Percentiles rank a stretch among this genome's conserved stretches.
Conservation (phyloP, 345 rosid species). For the Hypericum androsaemum region DNA sequence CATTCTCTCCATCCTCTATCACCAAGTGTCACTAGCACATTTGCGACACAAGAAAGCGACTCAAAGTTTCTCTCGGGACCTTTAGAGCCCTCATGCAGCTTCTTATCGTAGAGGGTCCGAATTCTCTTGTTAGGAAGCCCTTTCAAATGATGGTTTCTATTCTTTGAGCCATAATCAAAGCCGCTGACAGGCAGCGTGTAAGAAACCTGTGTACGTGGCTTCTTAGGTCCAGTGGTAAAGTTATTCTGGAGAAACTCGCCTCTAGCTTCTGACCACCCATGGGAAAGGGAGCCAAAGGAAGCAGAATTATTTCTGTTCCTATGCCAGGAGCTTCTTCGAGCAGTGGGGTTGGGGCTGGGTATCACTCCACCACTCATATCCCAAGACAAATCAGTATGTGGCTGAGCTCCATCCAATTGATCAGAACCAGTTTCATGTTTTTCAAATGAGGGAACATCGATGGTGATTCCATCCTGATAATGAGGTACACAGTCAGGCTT, state of each 20-base stretch:
- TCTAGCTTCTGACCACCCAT: conserved; percentile 71
- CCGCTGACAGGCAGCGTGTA: conserved; percentile 66
- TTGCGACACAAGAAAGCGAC: conserved; percentile 56
- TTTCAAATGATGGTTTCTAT: conserved; percentile 44
- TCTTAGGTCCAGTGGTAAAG: conserved; percentile 80
- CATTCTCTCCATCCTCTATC: conserved; percentile 91
- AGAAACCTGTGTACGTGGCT: conserved; percentile 81
- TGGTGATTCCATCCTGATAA: conserved; percentile 32
- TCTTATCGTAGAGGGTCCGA: conserved; percentile 66
- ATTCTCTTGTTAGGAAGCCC: conserved; percentile 60
- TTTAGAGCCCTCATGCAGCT: conserved; percentile 40
- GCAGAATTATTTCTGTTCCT: conserved; percentile 48
- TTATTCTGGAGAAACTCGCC: conserved; percentile 40
- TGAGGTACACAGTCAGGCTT: conserved; percentile 25
- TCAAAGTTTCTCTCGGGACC: conserved; percentile 54
- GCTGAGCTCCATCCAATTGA: conserved; percentile 21
- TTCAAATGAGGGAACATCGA: conserved; percentile 51
- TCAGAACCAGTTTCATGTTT: conserved; percentile 22
- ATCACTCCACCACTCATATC: conserved; percentile 46
- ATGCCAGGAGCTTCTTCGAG: conserved; percentile 73
- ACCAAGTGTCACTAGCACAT: conserved; percentile 55
- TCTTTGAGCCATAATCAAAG: conserved; percentile 45
- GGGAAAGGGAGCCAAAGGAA: conserved; percentile 37
- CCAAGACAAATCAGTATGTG: conserved; percentile 40
- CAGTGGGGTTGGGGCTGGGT: conserved; percentile 79